Conservation (phyloP, 208 protist genomes). For the Leishmania martiniquensis region DNA sequence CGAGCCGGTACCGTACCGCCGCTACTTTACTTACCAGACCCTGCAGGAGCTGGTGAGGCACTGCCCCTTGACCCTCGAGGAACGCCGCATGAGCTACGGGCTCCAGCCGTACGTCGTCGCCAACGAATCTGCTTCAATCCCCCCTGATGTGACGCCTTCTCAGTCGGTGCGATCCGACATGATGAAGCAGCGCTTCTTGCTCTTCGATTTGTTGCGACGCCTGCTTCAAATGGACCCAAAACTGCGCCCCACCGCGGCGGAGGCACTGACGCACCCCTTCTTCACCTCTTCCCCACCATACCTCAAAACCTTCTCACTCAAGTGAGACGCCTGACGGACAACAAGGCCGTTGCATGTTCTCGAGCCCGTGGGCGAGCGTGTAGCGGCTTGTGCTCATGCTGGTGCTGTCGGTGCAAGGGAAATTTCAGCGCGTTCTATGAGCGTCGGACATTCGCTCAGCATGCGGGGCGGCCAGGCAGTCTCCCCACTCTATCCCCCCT, state of each 20-base stretch:
- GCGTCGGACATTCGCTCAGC: neutral
- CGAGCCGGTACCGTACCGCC: slow-evolving; percentile 52
- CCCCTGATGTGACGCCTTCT: slow-evolving; percentile 12
- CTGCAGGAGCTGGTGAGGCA: slow-evolving; percentile 73
- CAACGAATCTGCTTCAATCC: slow-evolving; percentile 22
- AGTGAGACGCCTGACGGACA: slow-evolving; percentile 10
- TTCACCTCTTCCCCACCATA: slow-evolving; percentile 61
- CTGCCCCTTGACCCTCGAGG: slow-evolving; percentile 64
- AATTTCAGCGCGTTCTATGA: neutral
- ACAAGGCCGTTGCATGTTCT: neutral
- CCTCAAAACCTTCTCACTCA: slow-evolving; percentile 39
- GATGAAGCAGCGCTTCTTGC: slow-evolving; percentile 72
- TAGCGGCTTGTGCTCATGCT: neutral
- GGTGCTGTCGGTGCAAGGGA: neutral
- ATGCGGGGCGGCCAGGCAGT: neutral
- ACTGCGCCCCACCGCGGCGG: slow-evolving; percentile 54
- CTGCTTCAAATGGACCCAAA: slow-evolving; percentile 66
- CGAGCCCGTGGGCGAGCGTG: neutral
- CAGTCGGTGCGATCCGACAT: slow-evolving; percentile 53
- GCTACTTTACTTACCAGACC: slow-evolving; percentile 70
- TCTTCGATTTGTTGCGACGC: slow-evolving; percentile 70
- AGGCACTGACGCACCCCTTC: slow-evolving; percentile 71
- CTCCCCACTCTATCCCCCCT: neutral
- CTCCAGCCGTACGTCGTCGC: slow-evolving; percentile 38
- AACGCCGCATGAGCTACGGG: slow-evolving; percentile 63